Percentiles rank a stretch among this genome's conserved stretches.
Conservation (phyloP, 2,329 filamentous ascomycete genomes). For the Aureobasidium sp. region DNA sequence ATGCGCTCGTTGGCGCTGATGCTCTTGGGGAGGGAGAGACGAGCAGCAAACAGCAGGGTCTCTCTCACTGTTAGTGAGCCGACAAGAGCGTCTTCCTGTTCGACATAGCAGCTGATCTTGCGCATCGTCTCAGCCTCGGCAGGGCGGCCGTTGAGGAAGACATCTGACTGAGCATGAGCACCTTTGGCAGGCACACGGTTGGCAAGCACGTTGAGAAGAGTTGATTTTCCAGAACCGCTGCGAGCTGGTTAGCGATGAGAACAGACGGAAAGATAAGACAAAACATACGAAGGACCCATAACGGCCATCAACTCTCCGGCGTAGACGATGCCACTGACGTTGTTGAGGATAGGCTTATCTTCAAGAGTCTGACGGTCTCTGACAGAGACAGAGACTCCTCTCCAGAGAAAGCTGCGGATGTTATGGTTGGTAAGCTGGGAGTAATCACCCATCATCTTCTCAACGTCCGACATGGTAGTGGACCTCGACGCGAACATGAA, state of each 20-base stretch:
- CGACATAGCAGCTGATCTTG: slow-evolving; percentile 66
- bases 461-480: slow-evolving; percentile 36
- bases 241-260: slow-evolving; percentile 11
- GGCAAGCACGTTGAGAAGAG: slow-evolving; percentile 71
- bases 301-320: slow-evolving; percentile 68
- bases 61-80: slow-evolving; percentile 73
- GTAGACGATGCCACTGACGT: slow-evolving; percentile 55
- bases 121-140: slow-evolving; percentile 51
- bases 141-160: slow-evolving; percentile 55
- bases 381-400: slow-evolving; percentile 59
- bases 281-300: slow-evolving; percentile 61
- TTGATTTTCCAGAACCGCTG: slow-evolving; percentile 66
- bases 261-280: neutral
- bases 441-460: slow-evolving; percentile 39
- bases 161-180: slow-evolving; percentile 44
- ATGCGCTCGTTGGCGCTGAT: slow-evolving; percentile 51
- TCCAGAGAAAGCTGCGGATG: slow-evolving; percentile 59
- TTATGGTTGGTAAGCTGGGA: slow-evolving; percentile 55
- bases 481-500: neutral
- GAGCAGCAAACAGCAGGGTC: slow-evolving; percentile 69
- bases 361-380: slow-evolving; percentile 61
- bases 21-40: slow-evolving; percentile 49
- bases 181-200: slow-evolving; percentile 48
- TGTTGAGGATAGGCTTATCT: slow-evolving; percentile 54
- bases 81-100: slow-evolving; percentile 80